Base-by-base conservation (phyloP, 768 basidiomycete species). In the Lentinula sp. region DNA sequence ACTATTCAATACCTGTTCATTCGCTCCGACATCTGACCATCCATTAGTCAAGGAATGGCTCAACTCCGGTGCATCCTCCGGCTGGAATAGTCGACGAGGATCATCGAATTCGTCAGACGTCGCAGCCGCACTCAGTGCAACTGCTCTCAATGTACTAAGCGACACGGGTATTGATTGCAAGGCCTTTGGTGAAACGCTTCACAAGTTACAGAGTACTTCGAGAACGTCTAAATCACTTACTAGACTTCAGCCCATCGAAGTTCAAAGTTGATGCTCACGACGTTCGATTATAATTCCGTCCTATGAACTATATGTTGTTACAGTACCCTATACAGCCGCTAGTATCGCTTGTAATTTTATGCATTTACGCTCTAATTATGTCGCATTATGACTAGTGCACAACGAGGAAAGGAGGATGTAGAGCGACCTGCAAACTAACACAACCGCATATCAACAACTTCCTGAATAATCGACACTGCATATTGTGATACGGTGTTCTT, bases 1-100 rank as follows among this genome's bases (percentile, higher is more conserved):
- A 53, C 48, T 80, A 15, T 84, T 81, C 60, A 70, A 73, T 18
- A 74, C 76, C 1, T 82, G 79, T 65, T 67, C 69, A 7, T 74
- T 69, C 63, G 57, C 64, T 10, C 81, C 82, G 2, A 75, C 77
- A 0, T 23, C 62, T n/a, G 69, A 70, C 16, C 74, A 80, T 60
- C 76, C 76, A n/a, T 61, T 75, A 36, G 71, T 80, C n/a, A 66
- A 66, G 28, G 73, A 74, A 39, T 79, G 77, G 78, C 63, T 74
- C 45, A 62, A 68, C 20, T 63, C 67, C 7, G 62, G 32, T 59
- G 32, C n/a, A 16, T 32, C 57, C 35, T 59, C 46, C 48, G 32
- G 59, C 45, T 56, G 55, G 55, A 42, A 37, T 7, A 56, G 55
- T 39, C 23, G 42, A 13, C 48, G 42, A 57, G 48, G 55, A 36